Base-by-base conservation (phyloP, 495 filamentous ascomycete genomes). In the Cryomyces minteri region DNA sequence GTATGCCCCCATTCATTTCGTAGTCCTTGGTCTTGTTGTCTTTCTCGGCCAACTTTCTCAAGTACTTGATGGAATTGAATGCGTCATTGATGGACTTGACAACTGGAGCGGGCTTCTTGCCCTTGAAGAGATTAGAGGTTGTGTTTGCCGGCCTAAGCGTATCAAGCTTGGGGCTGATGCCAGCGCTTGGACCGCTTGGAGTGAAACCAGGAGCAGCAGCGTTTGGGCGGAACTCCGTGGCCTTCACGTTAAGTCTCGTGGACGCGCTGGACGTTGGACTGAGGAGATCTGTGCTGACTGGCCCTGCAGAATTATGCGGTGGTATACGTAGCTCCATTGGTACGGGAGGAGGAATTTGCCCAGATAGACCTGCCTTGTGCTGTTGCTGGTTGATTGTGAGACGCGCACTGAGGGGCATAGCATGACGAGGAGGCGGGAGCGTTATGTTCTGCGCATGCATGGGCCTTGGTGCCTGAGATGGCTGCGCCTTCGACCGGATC, bases 181-280 rank as follows among this genome's bases (percentile, higher is more conserved):
- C 67, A 48, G 66, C 67, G 47, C 61, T 63, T 51, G 74, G 79
- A 41, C 68, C 71, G 49, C 67, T 60, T 34, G 68, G 86, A 48
- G 72, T 84, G 61, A 94, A 93, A 0, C 79, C 66, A 39, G 67
- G 76, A 4, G 85, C 85, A 36, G 80, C 77, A 6, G 84, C 75
- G 54, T 78, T 88, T 4, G 85, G 85, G 51, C 79, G 75, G 63
- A 94, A 94, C 54, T 92, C 86, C 53, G 76, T 70, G 31, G 80
- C 87, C 42, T 76, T 78, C 2, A 82, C 84, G 52, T 93, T 92
- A 63, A 93, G 73, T 58, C 84, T 80, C 29, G 68, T 69, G 7
- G 74, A 71, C 39, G 70, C 63, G 44, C 69, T 65, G 31, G 69
- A 70, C 0, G 62, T 65, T 1, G 70, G 66, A 7, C 66, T 69